Percentiles rank a stretch among this genome's conserved stretches.
These are phyloP conservation scores for Clitoria ternatea DNA, from an alignment of 306 rosid species.

Conservation along the genomic window DNA sequence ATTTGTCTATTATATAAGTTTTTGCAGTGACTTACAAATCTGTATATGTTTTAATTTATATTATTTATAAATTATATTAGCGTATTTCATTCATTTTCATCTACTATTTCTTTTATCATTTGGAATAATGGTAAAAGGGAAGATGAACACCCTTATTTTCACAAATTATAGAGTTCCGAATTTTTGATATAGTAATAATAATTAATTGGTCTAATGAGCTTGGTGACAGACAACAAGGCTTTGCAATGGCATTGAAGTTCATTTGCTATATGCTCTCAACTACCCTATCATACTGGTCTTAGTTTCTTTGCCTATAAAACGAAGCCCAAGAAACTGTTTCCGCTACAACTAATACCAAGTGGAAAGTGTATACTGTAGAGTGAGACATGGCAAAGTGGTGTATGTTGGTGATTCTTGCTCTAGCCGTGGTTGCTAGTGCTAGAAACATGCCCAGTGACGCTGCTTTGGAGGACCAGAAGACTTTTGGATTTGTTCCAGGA, in stretches of 20 bases:
- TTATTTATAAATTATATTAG: too few species aligned
- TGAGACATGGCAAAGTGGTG: slow-evolving; percentile 40
- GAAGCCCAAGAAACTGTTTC: background rate
- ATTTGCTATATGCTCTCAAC: slow-evolving; percentile 57
- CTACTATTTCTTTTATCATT: too few species aligned
- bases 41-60: too few species aligned
- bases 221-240: background rate
- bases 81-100: too few species aligned
- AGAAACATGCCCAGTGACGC: slow-evolving; percentile 47
- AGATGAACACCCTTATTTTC: too few species aligned
- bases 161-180: too few species aligned
- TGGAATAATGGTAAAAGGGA: too few species aligned
- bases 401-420: slow-evolving; percentile 32
- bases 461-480: slow-evolving; percentile 66
- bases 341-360: background rate
- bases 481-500: slow-evolving; percentile 49
- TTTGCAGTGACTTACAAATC: too few species aligned
- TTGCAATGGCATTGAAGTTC: slow-evolving; percentile 40
- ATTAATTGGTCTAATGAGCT: background rate
- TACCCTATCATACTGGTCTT: slow-evolving; percentile 13
- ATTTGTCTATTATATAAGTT: too few species aligned
- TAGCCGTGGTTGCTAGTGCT: slow-evolving; percentile 35
- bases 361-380: background rate
- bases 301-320: slow-evolving; percentile 26
- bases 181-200: background rate